Evolutionary conservation across 805 yeast genomes (phyloP), one percentile per base, ranked within the genome.

Genomic region (Starmerella bombicola): DNA sequence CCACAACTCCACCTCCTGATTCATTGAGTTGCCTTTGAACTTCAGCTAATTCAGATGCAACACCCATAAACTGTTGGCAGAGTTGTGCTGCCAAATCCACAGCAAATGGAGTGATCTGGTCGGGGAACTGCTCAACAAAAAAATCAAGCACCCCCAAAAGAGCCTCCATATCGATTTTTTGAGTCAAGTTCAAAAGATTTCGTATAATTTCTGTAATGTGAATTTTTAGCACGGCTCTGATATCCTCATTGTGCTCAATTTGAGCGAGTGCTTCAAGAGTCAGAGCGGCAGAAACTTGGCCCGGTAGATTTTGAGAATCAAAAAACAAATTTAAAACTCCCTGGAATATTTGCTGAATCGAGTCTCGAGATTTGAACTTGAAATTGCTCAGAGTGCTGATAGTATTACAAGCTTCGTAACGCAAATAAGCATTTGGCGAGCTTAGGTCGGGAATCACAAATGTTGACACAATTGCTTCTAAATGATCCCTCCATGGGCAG

Each of bases 61-160:
- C 57, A 48, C 70, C 67, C 54, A 81, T 54, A 54, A 86, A 83
- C 56, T 88, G 95, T 37, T 74, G 74, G 13, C 78, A 77, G 51
- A 66, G 46, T 46, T 64, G 64, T 20, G 50, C 61, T 57, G 75
- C 73, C 41, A 80, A 61, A 43, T 79, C 78, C n/a, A 74, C 67
- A 29, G 93, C 88, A 59, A 82, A 88, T 15, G 98, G 97, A 46
- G 85, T 91, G 51, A 88, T 67, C 60, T 88, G 93, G 49, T 78
- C 81, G 4, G 93, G 71, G 60, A 80, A 91, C 43, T 73, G 74
- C 55, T 86, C 95, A 23, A 88, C 96, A 57, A 91, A 79, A 53
- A 86, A 95, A 65, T 88, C 97, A 79, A 88, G 84, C 5, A 88
- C 95, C 19, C 79, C 80, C 18, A 93, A 75, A 22, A 91, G 70